phyloP scores from a whole-genome alignment of 2,329 filamentous ascomycete species.

The Chrysoporthe puriensis region DNA sequence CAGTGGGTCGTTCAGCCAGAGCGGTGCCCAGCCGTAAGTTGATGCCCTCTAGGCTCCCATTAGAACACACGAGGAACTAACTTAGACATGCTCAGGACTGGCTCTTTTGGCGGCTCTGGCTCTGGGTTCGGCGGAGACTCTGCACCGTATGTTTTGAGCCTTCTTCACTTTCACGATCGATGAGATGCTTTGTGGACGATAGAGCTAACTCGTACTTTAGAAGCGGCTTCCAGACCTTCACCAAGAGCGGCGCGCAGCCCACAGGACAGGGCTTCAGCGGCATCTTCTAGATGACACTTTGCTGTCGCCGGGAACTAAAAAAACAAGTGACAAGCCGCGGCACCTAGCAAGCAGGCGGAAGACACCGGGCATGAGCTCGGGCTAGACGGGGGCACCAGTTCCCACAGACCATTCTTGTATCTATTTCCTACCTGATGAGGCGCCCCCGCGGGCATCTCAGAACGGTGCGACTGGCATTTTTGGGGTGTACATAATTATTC shows the following conservation, averaged over 20 bases:
- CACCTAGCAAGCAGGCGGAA: background rate
- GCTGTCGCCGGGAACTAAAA: background rate
- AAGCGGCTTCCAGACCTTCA: constrained; percentile 21
- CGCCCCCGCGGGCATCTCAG: background rate
- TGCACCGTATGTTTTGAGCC: background rate
- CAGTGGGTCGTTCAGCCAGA: background rate
- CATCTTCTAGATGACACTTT: background rate
- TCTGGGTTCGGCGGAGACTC: constrained; percentile 6
- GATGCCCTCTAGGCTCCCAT: background rate
- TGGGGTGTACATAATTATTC: background rate
- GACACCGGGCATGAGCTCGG: background rate
- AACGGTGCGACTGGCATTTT: background rate
- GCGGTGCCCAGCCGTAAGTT: constrained; percentile 1
- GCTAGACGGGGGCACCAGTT: background rate
- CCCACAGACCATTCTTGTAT: constrained; percentile 10
- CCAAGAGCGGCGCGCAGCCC: constrained; percentile 4
- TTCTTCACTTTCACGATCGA: background rate
- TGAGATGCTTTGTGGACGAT: background rate
- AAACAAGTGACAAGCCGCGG: background rate
- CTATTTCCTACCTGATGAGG: background rate
- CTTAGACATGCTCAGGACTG: constrained; percentile 1
- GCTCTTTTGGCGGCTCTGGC: constrained; percentile 10
- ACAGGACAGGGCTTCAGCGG: constrained; percentile 5
- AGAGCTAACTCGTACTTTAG: background rate
- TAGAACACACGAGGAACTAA: background rate